Evolutionary conservation across 2,329 filamentous ascomycete genomes (phyloP), one percentile per base, ranked within the genome.

Genomic region (Fusarium udum): DNA sequence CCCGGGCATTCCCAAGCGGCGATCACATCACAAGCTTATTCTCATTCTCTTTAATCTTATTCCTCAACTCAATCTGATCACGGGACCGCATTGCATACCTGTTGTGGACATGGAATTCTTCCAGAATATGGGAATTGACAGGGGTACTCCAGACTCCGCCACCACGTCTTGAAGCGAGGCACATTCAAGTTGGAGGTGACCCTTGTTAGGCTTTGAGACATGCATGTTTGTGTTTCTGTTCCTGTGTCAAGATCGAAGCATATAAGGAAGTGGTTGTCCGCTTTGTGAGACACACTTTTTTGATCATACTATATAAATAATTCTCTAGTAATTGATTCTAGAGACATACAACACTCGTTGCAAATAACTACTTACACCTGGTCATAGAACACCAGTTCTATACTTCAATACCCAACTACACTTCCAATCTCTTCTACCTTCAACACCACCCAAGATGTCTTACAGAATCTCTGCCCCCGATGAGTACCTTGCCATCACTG

Each of bases 401-500:
- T 26, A 24, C 26, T 45, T 26, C 26, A 26, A 26, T 16, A 31
- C 18, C 28, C 28, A 34, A 43, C 6, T 12, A 37, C 16, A 43
- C 26, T 46, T 37, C 24, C 28, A 63, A 31, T 40, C 46, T 37
- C 49, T 40, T 28, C 36, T n/a, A 11, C 36, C 20, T 55, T n/a
- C 20, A 37, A 39, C 37, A 15, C 31, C 37, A 37, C 16, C 61
- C 64, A 72, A 61, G 39, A 89, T 88, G 86, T 88, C 88, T 75
- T 93, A 92, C 83, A 89, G 87, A 80, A 88, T 94, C 73, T 92
- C 93, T 26, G 89, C 90, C 63, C 91, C 93, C 34, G 93, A 95
- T 83, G 90, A 94, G 84, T 97, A 96, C 87, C 92, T 97, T 83
- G 93, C 94, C 86, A 89, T 96, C 77, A 96, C 93, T 77, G 94